Percentiles rank a stretch among this genome's conserved stretches.
These are phyloP conservation scores for Marsdenia floribunda DNA, from an alignment of 257 asterid genomes.

Conservation along the genomic window DNA sequence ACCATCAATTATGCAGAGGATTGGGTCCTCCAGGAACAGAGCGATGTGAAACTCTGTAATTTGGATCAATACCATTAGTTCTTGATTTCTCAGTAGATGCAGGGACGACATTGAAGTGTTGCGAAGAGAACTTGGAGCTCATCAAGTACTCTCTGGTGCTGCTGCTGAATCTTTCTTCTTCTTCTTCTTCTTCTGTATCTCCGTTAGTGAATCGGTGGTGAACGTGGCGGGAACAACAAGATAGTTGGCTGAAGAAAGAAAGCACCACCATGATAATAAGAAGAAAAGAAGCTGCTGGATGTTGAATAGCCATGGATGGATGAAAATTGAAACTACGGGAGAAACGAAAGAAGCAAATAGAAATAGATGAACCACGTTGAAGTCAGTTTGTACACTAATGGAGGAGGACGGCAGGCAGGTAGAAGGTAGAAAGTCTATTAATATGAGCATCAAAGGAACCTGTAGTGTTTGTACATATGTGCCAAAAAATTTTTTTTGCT, in stretches of 20 bases:
- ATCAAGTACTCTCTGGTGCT: too few relatives aligned
- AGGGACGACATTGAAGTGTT: slow-evolving; percentile 17
- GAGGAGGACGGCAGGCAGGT: slow-evolving; percentile 19
- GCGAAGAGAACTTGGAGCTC: slow-evolving; percentile 22
- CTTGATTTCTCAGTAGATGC: slow-evolving; percentile 26
- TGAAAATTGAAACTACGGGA: too few relatives aligned
- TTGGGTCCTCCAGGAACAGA: slow-evolving; percentile 58
- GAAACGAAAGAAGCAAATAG: slow-evolving; percentile 2
- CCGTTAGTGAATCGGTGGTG: slow-evolving; percentile 3
- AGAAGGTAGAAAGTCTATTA: slow-evolving; percentile 18
- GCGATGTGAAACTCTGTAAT: slow-evolving; percentile 27
- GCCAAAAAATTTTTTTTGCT: neutral
- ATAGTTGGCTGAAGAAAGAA: slow-evolving; percentile 18
- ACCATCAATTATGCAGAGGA: slow-evolving; percentile 52
- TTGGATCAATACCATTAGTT: slow-evolving; percentile 6
- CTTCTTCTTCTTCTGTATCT: neutral
- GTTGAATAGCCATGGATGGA: slow-evolving; percentile 29
- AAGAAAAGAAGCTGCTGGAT: slow-evolving; percentile 17
- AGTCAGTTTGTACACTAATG: slow-evolving; percentile 19
- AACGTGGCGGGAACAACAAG: slow-evolving; percentile 22
- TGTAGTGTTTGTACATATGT: slow-evolving; percentile 13
- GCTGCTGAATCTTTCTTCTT: slow-evolving; percentile 8
- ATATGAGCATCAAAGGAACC: slow-evolving; percentile 20
- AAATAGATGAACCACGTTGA: neutral
- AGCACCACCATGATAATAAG: slow-evolving; percentile 21